Evolutionary conservation across 805 yeast species (phyloP).

Genomic region (Kurtzmaniella cleridarum): DNA sequence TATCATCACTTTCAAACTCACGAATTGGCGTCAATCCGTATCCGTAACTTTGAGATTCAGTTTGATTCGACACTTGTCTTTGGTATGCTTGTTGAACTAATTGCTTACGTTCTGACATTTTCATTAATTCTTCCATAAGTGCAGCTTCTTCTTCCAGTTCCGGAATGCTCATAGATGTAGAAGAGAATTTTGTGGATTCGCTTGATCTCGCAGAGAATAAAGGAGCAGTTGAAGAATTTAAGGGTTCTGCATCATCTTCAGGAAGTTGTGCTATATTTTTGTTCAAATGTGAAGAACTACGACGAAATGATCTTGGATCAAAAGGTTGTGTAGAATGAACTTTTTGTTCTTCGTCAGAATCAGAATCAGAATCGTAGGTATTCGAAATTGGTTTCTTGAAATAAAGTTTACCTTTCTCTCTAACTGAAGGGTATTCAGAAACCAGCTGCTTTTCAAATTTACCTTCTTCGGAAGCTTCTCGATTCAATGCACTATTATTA

Average conservation of each 20-base stretch:
- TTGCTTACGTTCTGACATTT: not conserved
- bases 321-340: slow-evolving; percentile 11
- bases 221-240: slow-evolving; percentile 4
- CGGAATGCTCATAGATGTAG: not conserved
- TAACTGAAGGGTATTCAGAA: not conserved
- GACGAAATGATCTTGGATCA: slow-evolving; percentile 14
- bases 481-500: slow-evolving; percentile 7
- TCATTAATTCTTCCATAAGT: slow-evolving; percentile 4
- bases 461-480: not conserved
- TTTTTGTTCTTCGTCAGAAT: slow-evolving; percentile 13
- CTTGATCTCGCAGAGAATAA: not conserved
- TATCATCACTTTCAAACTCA: slow-evolving; percentile 27
- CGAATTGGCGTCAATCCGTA: slow-evolving; percentile 35
- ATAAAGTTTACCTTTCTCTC: slow-evolving; percentile 3
- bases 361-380: slow-evolving; percentile 9
- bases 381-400: slow-evolving; percentile 7
- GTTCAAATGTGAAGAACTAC: not conserved
- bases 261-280: not conserved
- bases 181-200: too few species aligned
- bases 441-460: not conserved
- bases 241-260: slow-evolving; percentile 4
- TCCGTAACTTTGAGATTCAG: not conserved
- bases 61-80: not conserved
- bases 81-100: too few species aligned
- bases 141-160: slow-evolving; percentile 3